phyloP scores from a whole-genome alignment of 2,329 filamentous ascomycete genomes.

The Coniella vitis region DNA sequence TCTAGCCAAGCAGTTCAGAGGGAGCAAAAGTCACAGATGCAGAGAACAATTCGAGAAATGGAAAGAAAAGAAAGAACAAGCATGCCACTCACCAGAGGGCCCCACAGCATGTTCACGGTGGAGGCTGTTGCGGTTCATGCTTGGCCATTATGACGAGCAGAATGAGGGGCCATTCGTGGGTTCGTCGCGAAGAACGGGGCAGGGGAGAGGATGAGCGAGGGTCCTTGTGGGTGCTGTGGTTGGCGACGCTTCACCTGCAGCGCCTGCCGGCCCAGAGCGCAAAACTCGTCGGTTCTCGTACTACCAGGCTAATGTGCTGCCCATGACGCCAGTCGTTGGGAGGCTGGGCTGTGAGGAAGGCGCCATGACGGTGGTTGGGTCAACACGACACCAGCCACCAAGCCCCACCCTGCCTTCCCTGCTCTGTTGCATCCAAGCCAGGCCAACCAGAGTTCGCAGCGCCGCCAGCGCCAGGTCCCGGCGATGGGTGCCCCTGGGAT shows the following conservation, averaged over 20 bases:
- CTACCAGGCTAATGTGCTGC: background rate
- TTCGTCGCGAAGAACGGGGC: too few relatives aligned
- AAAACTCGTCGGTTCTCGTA: too few relatives aligned
- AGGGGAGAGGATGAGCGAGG: background rate
- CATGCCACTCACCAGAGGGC: slow-evolving; percentile 18
- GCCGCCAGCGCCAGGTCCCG: too few relatives aligned
- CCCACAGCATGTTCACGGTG: slow-evolving; percentile 18
- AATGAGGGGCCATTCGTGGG: too few relatives aligned
- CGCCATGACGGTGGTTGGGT: slow-evolving; percentile 15
- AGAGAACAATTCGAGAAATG: background rate
- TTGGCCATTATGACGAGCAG: slow-evolving; percentile 16
- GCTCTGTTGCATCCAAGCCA: background rate
- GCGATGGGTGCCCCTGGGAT: too few relatives aligned
- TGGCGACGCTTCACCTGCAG: slow-evolving; percentile 10
- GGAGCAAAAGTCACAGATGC: background rate
- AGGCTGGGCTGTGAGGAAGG: slow-evolving; percentile 10
- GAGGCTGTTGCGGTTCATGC: slow-evolving; percentile 20
- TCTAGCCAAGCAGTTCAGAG: background rate
- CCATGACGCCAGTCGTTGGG: background rate
- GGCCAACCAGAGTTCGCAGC: too few relatives aligned
- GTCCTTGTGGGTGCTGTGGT: slow-evolving; percentile 8
- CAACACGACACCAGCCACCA: slow-evolving; percentile 14
- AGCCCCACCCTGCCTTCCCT: background rate
- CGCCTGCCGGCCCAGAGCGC: too few relatives aligned
- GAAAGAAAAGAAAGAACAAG: slow-evolving; percentile 5